Base-by-base conservation (phyloP, 352 stramenopile species). In the Pythium insidiosum region DNA sequence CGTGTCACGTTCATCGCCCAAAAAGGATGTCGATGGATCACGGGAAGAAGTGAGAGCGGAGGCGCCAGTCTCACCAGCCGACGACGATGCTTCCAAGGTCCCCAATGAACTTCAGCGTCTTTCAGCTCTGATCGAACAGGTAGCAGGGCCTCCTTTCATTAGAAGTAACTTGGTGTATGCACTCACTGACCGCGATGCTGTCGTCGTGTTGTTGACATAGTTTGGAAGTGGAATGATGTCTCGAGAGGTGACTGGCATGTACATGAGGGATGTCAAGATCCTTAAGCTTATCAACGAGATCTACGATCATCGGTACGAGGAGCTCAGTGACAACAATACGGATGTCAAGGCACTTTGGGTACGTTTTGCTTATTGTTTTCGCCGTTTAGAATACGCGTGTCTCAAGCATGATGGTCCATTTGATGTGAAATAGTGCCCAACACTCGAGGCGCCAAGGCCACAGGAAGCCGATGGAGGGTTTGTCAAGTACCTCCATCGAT, bases 241-340 rank as follows among this genome's bases (percentile, higher is more conserved):
- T 3, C 28, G 44, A 19, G 28, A 16, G 12, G 38, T 34, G 19
- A 35, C 40, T 24, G 36, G 35, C 3, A 58, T 38, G 0, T 58
- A 54, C 21, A 50, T 35, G 5, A 64, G 33, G 21, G 49, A 80
- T 38, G 66, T 48, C 38, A 66, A 69, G 23, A 52, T 81, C 5
- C 49, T 74, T 15, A 58, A 62, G 20, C 66, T 79, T 1, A 67
- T 89, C 21, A 80, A 78, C 37, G 73, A 89, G 15, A 75, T 89
- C 25, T 89, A 87, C 45, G 73, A 89, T 48, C 19, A 59, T 58
- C 0, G n/a, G 29, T 0, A 59, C 28, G 70, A 67, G 3, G 58
- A 80, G 7, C 20, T 58, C 6, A 43, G 25, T 56, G 38, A 33
- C 28, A 33, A 33, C 28, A 33, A 15, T 15, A 33, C 9, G n/a